These are phyloP conservation scores for Tylopilus intermedius DNA, from an alignment of 768 basidiomycete species.

Conservation along the genomic window DNA sequence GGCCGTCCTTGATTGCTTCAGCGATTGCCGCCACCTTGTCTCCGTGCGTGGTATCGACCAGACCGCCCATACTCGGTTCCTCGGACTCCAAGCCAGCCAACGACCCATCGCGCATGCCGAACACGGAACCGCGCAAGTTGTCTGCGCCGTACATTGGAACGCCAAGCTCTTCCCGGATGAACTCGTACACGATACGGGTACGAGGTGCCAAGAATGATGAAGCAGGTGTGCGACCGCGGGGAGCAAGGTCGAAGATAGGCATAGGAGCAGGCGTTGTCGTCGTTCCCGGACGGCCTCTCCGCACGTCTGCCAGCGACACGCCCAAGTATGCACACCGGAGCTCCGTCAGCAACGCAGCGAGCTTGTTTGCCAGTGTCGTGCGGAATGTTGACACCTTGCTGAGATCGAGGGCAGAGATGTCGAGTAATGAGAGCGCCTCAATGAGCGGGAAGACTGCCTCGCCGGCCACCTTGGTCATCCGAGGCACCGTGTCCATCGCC, in stretches of 20 bases:
- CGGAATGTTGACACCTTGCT: conserved; percentile 24
- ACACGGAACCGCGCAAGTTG: conserved; percentile 56
- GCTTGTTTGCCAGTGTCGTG: conserved; percentile 11
- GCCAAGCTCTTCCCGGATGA: conserved; percentile 65
- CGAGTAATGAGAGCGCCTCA: conserved; percentile 34
- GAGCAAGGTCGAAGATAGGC: conserved; percentile 40
- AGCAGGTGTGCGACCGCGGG: conserved; percentile 61
- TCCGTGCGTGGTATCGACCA: conserved; percentile 54
- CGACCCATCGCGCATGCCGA: conserved; percentile 40
- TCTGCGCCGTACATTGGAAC: conserved; percentile 77
- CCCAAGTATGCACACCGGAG: conserved; percentile 28
- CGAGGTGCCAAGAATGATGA: conserved; percentile 46
- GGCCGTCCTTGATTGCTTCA: conserved; percentile 73
- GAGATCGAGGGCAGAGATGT: conserved; percentile 16
- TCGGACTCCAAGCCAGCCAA: conserved; percentile 44
- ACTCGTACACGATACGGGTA: conserved; percentile 72
- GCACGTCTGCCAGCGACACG: conserved; percentile 20
- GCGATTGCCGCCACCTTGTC: conserved; percentile 70
- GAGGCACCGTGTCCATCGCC: conserved; percentile 62
- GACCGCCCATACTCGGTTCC: conserved; percentile 30
- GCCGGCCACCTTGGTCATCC: conserved; percentile 69
- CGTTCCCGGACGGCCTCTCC: conserved; percentile 8
- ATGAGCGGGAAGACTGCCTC: conserved; percentile 58
- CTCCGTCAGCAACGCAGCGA: conserved; percentile 22
- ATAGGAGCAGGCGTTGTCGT: conserved; percentile 19